phyloP scores from a whole-genome alignment of 1,284 basidiomycete species.

The Moniliophthora roreri region DNA sequence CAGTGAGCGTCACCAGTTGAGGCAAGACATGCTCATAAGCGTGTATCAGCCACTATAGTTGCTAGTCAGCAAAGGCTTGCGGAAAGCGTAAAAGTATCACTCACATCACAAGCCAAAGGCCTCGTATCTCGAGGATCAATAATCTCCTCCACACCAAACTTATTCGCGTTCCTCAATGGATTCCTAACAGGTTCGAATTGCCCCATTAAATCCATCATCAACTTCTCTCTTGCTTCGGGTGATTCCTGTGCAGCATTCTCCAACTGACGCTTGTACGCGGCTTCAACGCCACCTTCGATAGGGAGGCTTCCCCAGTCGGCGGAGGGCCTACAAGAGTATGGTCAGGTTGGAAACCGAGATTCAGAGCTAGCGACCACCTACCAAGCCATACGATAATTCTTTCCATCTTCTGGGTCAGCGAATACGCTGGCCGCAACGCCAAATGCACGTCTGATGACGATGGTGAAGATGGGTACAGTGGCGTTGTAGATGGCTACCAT shows the following conservation, averaged over 20 bases:
- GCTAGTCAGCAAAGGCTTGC: background rate
- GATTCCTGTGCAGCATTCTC: constrained; percentile 26
- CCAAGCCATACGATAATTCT: constrained; percentile 39
- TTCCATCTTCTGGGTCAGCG: constrained; percentile 37
- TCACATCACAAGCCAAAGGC: constrained; percentile 37
- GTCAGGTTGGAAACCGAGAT: background rate
- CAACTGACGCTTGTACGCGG: constrained; percentile 42
- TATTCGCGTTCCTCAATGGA: constrained; percentile 37
- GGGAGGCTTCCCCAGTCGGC: constrained; percentile 45
- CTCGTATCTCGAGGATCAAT: constrained; percentile 43
- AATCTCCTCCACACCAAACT: constrained; percentile 42
- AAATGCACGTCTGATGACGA: constrained; percentile 39
- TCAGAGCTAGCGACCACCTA: constrained; percentile 18
- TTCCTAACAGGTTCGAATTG: constrained; percentile 40
- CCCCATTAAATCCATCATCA: constrained; percentile 34
- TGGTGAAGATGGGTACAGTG: constrained; percentile 37
- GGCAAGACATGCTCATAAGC: constrained; percentile 32
- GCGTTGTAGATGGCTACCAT: constrained; percentile 42
- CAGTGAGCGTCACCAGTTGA: constrained; percentile 25
- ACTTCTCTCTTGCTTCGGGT: constrained; percentile 32
- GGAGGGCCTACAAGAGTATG: constrained; percentile 32
- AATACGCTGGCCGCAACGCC: constrained; percentile 43
- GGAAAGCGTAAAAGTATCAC: constrained; percentile 12
- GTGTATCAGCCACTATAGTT: constrained; percentile 30
- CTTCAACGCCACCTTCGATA: constrained; percentile 43